phyloP scores from a whole-genome alignment of 2,329 filamentous ascomycete species.

The Penicillium corylophilum region DNA sequence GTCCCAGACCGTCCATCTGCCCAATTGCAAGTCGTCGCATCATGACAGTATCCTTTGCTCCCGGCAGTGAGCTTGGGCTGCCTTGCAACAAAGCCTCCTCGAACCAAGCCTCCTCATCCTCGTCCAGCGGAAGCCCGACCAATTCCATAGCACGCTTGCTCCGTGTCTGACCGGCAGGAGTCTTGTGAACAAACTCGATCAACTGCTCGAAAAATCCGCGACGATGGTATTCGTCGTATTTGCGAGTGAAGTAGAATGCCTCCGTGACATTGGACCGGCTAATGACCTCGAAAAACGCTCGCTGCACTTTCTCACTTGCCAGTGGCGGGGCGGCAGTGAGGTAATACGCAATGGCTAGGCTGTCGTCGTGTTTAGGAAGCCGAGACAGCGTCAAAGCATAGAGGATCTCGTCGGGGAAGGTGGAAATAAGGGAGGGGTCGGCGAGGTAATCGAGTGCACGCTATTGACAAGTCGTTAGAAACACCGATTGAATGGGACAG shows the following conservation, averaged over 20 bases:
- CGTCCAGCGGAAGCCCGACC: conserved; percentile 69
- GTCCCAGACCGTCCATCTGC: conserved; percentile 39
- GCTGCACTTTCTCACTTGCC: conserved; percentile 60
- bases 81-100: conserved; percentile 65
- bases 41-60: conserved; percentile 70
- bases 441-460: conserved; percentile 72
- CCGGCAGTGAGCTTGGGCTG: conserved; percentile 62
- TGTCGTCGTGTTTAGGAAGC: conserved; percentile 59
- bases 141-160: conserved; percentile 66
- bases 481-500: neutral
- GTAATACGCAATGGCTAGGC: conserved; percentile 74
- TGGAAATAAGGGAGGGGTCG: conserved; percentile 74
- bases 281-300: conserved; percentile 68
- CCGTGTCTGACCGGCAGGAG: conserved; percentile 37
- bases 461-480: conserved; percentile 35
- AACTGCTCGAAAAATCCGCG: conserved; percentile 67
- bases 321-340: conserved; percentile 72
- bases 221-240: conserved; percentile 61
- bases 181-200: conserved; percentile 57
- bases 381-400: conserved; percentile 62
- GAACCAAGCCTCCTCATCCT: conserved; percentile 71
- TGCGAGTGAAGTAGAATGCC: conserved; percentile 70
- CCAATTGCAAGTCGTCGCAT: conserved; percentile 72
- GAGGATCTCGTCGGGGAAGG: conserved; percentile 81
- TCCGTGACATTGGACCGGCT: conserved; percentile 67